Evolutionary conservation across 768 basidiomycete species (phyloP), one percentile per base, ranked within the genome.

Genomic region (Strobilomyces echinocephalus): DNA sequence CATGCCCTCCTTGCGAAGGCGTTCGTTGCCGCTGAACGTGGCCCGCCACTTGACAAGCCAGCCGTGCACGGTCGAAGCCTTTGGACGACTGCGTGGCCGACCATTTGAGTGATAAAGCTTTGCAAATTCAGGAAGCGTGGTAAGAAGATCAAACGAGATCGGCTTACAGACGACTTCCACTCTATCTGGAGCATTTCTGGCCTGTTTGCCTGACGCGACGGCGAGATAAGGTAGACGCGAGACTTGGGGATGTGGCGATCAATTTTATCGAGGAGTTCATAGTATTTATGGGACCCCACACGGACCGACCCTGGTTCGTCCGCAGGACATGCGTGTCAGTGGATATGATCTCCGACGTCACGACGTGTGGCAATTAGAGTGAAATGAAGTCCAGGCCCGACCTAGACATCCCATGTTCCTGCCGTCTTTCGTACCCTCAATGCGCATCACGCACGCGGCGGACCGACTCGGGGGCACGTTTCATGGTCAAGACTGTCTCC

Each of bases 41-140:
- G 86, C 87, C 54, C 87, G 78, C 79, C 83, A 79, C 69, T 88
- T 89, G 18, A 83, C 81, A 54, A 88, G 73, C 85, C 87, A 89
- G 31, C 87, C 87, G 59, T 89, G 87, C 67, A 87, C 76, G 11
- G 78, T 77, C 7, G 76, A 77, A n/a, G 74, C 63, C 50, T 79
- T 83, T 39, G 79, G 77, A 31, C 74, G 76, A 45, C 78, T 81
- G 40, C 70, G 74, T 36, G 73, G 71, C 47, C 72, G 63, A 28
- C 76, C 75, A 43, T 72, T 36, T 28, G 69, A 70, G 53, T 69
- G 70, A 59, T 70, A 72, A 33, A 56, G 64, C 69, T 69, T 49
- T 40, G 35, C 34, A 24, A 36, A 43, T 41, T 24, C 55, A 26
- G 56, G 53, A 45, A 42, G 28, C 6, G 24, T 11, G 41, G 31